Conservation (phyloP, 345 rosid genomes). For the Dipteronia sinensis region DNA sequence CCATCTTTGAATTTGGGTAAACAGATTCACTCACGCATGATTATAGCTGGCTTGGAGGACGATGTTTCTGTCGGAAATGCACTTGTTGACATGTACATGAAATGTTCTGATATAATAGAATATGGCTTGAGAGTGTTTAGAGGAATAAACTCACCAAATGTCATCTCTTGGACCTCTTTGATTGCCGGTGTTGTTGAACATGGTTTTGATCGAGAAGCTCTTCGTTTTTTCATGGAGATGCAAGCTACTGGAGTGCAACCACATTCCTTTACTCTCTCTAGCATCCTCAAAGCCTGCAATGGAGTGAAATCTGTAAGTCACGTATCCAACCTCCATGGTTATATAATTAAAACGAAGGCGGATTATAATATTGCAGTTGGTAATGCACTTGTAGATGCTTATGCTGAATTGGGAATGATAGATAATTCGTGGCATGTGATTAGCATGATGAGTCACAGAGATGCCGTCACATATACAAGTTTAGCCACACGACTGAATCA, state of each 20-base stretch:
- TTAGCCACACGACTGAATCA: slow-evolving; percentile 68
- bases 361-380: slow-evolving; percentile 36
- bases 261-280: slow-evolving; percentile 54
- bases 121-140: slow-evolving; percentile 49
- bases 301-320: slow-evolving; percentile 26
- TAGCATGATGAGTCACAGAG: slow-evolving; percentile 46
- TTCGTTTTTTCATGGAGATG: slow-evolving; percentile 47
- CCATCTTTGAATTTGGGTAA: slow-evolving; percentile 48
- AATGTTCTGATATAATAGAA: slow-evolving; percentile 44
- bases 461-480: slow-evolving; percentile 61
- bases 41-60: slow-evolving; percentile 46
- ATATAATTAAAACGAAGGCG: slow-evolving; percentile 41
- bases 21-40: slow-evolving; percentile 60
- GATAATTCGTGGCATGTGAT: slow-evolving; percentile 51
- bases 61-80: slow-evolving; percentile 61
- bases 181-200: slow-evolving; percentile 59
- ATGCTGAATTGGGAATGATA: slow-evolving; percentile 47
- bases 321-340: slow-evolving; percentile 51
- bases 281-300: slow-evolving; percentile 51
- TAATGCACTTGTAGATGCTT: slow-evolving; percentile 67
- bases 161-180: slow-evolving; percentile 76
- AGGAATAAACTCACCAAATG: slow-evolving; percentile 48
- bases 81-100: slow-evolving; percentile 69
- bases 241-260: slow-evolving; percentile 50
- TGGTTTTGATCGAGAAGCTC: slow-evolving; percentile 43